A percentile compares a stretch with the other conserved stretches of the same genome.
Evolutionary conservation across 768 basidiomycete genomes (phyloP).

Genomic region (Lactarius akahatsu): DNA sequence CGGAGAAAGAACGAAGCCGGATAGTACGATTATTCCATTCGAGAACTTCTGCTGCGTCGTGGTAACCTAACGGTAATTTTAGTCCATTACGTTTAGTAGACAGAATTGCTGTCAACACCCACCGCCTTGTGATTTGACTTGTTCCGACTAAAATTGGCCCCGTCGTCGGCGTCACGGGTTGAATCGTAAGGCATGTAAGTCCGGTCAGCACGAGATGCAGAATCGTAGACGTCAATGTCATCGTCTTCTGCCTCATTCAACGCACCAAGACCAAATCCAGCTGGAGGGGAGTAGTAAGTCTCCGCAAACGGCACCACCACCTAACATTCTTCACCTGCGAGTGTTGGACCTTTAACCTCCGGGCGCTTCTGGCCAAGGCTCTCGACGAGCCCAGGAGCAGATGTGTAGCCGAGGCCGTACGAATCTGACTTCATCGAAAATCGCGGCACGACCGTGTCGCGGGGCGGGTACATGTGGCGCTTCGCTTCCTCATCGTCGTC

Average conservation of each 20-base stretch:
- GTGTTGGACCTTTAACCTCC: constrained; percentile 45
- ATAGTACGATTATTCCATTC: constrained; percentile 70
- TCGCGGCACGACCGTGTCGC: constrained; percentile 66
- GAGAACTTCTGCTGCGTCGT: constrained; percentile 49
- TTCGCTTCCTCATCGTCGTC: constrained; percentile 74
- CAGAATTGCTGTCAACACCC: neutral
- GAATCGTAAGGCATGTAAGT: constrained; percentile 66
- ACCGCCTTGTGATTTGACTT: constrained; percentile 11
- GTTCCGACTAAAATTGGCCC: constrained; percentile 40
- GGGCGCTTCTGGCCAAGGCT: constrained; percentile 45
- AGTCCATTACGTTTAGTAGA: neutral
- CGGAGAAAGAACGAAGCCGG: constrained; percentile 72
- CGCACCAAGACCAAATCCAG: constrained; percentile 86
- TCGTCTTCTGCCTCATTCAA: constrained; percentile 95
- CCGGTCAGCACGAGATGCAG: constrained; percentile 36
- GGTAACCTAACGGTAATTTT: constrained; percentile 28
- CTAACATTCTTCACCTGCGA: constrained; percentile 50
- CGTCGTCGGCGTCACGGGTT: constrained; percentile 63
- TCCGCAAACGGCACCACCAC: neutral
- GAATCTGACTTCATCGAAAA: constrained; percentile 70
- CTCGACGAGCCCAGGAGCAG: constrained; percentile 61
- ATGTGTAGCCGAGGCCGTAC: constrained; percentile 81
- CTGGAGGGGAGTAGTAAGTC: constrained; percentile 36
- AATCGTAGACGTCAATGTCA: constrained; percentile 82
- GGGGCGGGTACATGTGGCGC: constrained; percentile 84